Conservation (phyloP, 2,329 filamentous ascomycete genomes). For the Paecilomyces dactylethromorphus region DNA sequence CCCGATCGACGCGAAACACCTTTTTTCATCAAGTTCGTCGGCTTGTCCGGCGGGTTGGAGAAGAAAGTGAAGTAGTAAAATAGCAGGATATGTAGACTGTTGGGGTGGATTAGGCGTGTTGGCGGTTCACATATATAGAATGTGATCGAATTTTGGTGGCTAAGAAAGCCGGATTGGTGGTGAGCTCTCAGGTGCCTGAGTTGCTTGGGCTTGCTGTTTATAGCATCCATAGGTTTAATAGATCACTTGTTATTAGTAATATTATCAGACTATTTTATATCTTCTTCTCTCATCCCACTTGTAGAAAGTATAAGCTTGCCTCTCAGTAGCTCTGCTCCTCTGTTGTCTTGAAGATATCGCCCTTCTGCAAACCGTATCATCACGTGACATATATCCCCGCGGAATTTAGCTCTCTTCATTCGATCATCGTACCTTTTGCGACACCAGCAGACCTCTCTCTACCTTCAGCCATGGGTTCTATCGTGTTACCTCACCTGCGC, state of each 20-base stretch:
- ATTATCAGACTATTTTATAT: not conserved
- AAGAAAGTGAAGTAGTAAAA: conserved; percentile 36
- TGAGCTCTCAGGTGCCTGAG: no score
- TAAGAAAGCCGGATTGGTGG: no score
- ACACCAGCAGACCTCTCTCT: not conserved
- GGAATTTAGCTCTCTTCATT: not conserved
- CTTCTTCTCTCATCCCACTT: not conserved
- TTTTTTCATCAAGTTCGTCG: conserved; percentile 56
- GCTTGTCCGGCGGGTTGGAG: conserved; percentile 51
- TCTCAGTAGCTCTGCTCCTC: not conserved
- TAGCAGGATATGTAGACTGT: no score
- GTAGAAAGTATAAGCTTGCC: not conserved
- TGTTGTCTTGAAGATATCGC: no score
- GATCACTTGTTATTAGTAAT: no score
- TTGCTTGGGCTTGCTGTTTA: not conserved
- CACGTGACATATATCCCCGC: not conserved
- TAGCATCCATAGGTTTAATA: not conserved
- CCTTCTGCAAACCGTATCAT: not conserved
- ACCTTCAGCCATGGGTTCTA: conserved; percentile 60
- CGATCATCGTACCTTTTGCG: not conserved
- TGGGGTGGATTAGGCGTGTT: no score
- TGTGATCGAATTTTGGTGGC: no score
- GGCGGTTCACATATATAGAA: no score
- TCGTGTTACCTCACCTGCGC: conserved; percentile 83
- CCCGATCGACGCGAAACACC: conserved; percentile 60